Evolutionary conservation across 78 protist species (phyloP).

Genomic region (Bigelowiella natans): DNA sequence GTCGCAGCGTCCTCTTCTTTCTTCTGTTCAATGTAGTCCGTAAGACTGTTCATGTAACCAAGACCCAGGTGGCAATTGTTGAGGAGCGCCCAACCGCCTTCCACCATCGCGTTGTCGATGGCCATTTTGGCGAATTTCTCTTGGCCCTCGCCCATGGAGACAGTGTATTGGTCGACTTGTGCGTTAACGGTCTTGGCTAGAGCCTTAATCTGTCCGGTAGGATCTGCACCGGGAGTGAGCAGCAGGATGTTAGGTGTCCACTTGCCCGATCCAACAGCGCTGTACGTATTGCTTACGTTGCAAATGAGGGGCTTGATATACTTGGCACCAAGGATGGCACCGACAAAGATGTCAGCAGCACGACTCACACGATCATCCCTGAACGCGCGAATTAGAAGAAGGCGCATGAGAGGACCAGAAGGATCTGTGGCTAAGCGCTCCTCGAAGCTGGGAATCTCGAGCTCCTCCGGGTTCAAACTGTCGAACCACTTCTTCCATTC

Average conservation of each 20-base stretch:
- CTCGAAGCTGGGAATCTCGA: slow-evolving; percentile 42
- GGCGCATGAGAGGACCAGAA: slow-evolving; percentile 29
- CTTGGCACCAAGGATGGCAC: neutral
- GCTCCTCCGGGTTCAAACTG: slow-evolving; percentile 52
- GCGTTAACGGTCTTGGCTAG: slow-evolving; percentile 55
- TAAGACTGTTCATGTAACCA: slow-evolving; percentile 31
- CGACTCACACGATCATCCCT: slow-evolving; percentile 61
- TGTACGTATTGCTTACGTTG: neutral
- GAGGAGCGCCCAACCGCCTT: slow-evolving; percentile 74
- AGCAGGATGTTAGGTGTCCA: slow-evolving; percentile 55
- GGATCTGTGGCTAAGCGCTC: slow-evolving; percentile 8
- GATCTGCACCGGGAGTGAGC: slow-evolving; percentile 74
- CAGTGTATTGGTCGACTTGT: neutral
- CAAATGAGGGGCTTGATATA: neutral
- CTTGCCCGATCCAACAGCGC: neutral
- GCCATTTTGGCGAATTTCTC: slow-evolving; percentile 53
- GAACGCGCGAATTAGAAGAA: slow-evolving; percentile 58
- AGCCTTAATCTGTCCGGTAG: slow-evolving; percentile 43
- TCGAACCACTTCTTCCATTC: slow-evolving; percentile 64
- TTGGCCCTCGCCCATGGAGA: slow-evolving; percentile 88
- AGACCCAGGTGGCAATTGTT: slow-evolving; percentile 79
- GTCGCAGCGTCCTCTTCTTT: neutral
- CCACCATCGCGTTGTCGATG: neutral
- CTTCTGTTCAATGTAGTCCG: slow-evolving; percentile 36
- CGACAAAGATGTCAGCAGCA: slow-evolving; percentile 22